These are phyloP conservation scores for Oidium heveae DNA, from an alignment of 2,329 filamentous ascomycete species.

Conservation along the genomic window DNA sequence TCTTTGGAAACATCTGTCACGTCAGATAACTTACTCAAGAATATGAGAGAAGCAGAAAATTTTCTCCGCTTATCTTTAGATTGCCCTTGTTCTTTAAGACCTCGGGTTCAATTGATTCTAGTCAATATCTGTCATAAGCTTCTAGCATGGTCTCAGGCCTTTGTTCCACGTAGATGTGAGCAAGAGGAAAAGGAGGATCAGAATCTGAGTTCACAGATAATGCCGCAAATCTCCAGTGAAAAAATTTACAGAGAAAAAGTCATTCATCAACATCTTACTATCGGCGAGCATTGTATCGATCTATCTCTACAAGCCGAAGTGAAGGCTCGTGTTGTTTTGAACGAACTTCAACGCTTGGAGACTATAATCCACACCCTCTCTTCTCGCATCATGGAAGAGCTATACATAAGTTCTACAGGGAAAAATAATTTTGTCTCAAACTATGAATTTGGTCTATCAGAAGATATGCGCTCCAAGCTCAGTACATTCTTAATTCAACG, in stretches of 20 bases:
- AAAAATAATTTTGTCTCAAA: background rate
- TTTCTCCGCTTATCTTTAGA: background rate
- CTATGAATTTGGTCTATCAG: background rate
- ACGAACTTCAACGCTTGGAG: background rate
- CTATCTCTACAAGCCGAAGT: background rate
- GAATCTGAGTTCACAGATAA: background rate
- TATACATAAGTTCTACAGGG: background rate
- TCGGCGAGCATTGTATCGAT: background rate
- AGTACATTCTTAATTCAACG: background rate
- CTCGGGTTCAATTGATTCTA: background rate
- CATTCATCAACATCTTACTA: background rate
- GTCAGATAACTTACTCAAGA: background rate
- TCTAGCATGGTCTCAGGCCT: background rate
- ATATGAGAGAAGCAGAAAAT: background rate
- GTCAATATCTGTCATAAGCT: background rate
- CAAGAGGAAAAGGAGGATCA: background rate
- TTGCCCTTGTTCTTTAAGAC: background rate
- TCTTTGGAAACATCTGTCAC: background rate
- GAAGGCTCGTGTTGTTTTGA: background rate
- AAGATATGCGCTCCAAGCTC: background rate
- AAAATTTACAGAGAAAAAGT: background rate
- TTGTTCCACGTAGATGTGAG: background rate
- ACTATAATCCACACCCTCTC: background rate
- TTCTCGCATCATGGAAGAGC: background rate
- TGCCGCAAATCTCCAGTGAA: background rate